Conservation (phyloP, 2,329 filamentous ascomycete genomes). For the Apiospora saccharicola region DNA sequence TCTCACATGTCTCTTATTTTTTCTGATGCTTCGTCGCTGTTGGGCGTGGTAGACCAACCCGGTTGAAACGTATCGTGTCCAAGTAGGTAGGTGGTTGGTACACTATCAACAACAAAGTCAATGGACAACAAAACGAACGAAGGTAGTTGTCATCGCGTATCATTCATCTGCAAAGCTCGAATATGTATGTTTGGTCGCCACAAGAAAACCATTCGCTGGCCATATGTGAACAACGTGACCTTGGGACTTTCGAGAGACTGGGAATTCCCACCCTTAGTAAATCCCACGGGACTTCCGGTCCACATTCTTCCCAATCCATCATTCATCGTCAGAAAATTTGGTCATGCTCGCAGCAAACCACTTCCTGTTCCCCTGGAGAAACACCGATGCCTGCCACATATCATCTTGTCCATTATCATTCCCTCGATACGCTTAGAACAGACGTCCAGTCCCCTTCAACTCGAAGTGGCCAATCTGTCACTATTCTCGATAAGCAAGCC, state of each 20-base stretch:
- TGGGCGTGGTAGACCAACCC: too few species aligned
- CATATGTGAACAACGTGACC: conserved; percentile 1
- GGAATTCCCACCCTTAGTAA: neutral
- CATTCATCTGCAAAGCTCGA: conserved; percentile 25
- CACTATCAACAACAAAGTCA: neutral
- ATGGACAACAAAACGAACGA: neutral
- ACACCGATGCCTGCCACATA: neutral
- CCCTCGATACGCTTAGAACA: neutral
- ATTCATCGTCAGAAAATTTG: conserved; percentile 22
- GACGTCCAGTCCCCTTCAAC: neutral
- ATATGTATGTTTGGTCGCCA: conserved; percentile 22
- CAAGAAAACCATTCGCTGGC: conserved; percentile 15
- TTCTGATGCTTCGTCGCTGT: too few species aligned
- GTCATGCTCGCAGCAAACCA: conserved; percentile 8
- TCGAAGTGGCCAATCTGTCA: conserved; percentile 2
- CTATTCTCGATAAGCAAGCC: neutral
- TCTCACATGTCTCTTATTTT: too few species aligned
- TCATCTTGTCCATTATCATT: conserved; percentile 18
- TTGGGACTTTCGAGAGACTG: conserved; percentile 10
- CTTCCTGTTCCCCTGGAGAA: neutral
- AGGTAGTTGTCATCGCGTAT: conserved; percentile 19
- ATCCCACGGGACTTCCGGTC: conserved; percentile 13
- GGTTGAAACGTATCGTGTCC: too few species aligned
- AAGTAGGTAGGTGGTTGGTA: neutral
- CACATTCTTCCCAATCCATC: conserved; percentile 19